Evolutionary conservation across 129 eudicot genomes (phyloP), one percentile per base, ranked within the genome.

Genomic region (Cynara cardunculus): DNA sequence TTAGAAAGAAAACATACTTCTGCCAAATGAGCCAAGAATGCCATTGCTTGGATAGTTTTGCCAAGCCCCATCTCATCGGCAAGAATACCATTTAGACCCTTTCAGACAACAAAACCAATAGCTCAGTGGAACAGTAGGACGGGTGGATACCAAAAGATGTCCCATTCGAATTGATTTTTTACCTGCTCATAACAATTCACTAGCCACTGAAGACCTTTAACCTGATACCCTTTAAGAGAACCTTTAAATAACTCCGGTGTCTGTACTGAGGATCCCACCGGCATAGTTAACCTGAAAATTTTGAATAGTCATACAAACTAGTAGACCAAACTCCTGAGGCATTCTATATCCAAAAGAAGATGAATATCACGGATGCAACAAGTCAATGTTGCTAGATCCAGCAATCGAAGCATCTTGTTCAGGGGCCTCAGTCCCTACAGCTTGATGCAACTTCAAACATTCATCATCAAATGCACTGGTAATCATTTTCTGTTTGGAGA

Each of bases 11-110:
- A 34, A 75, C 87, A 72, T 87, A 93, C 97, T 89, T 93, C 97
- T 5, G 96, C 97, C 78, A 93, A 81, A 87, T 93, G 96, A 84
- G 97, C 96, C 90, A 93, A 85, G 87, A 93, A 93, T 12, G 97
- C 93, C 97, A 93, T 93, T 24, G 97, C 96, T 71, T 93, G 97
- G 77, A 93, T 93, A 53, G 97, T 93, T 86, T 93, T 93, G 70
- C 97, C 97, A 66, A 93, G 86, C 37, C 97, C 96, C 97, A 93
- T 93, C 83, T 93, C 97, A 85, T 93, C 97, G 76, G 97, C 97
- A 80, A 93, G 93, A 85, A 93, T 93, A 78, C 97, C 96, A 89
- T 93, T 93, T 49, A 93, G 84, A 79, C 97, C 97, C 97, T 90
- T 75, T 66, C 21, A 53, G 64, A 77, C 37, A 76, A 65, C 70